Conservation (phyloP, 495 filamentous ascomycete genomes). For the Xeromyces bisporus region DNA sequence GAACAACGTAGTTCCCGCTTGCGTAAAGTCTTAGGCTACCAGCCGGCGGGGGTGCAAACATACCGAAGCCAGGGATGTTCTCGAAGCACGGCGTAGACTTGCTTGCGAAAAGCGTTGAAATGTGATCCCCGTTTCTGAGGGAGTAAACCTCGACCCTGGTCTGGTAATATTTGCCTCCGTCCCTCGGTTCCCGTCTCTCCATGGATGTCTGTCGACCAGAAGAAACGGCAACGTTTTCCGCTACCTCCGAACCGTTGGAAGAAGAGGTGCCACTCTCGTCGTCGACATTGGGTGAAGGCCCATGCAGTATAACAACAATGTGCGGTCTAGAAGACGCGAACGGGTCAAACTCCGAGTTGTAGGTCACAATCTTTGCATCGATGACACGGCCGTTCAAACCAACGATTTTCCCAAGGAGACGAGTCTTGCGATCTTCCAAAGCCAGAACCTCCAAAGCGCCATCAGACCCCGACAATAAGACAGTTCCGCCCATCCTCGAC, state of each 20-base stretch:
- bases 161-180: conserved; percentile 45
- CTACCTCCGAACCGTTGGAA: conserved; percentile 21
- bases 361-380: conserved; percentile 60
- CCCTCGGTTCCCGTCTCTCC: conserved; percentile 14
- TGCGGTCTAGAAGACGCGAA: conserved; percentile 37
- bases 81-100: conserved; percentile 28
- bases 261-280: conserved; percentile 21
- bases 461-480: conserved; percentile 60
- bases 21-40: conserved; percentile 56
- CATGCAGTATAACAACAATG: conserved; percentile 61
- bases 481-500: conserved; percentile 40
- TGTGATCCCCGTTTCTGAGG: conserved; percentile 44
- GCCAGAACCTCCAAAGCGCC: conserved; percentile 54
- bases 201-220: conserved; percentile 10
- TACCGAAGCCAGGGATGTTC: conserved; percentile 22
- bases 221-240: conserved; percentile 12
- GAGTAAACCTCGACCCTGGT: conserved; percentile 79
- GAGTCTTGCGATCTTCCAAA: conserved; percentile 48
- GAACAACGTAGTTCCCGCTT: conserved; percentile 45
- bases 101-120: conserved; percentile 51
- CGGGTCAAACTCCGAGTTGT: conserved; percentile 27
- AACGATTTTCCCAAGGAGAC: conserved; percentile 47
- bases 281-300: conserved; percentile 35
- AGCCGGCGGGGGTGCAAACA: conserved; percentile 40
- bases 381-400: conserved; percentile 67